These are phyloP conservation scores for Boletus huronensis DNA, from an alignment of 768 basidiomycete species.

Conservation along the genomic window DNA sequence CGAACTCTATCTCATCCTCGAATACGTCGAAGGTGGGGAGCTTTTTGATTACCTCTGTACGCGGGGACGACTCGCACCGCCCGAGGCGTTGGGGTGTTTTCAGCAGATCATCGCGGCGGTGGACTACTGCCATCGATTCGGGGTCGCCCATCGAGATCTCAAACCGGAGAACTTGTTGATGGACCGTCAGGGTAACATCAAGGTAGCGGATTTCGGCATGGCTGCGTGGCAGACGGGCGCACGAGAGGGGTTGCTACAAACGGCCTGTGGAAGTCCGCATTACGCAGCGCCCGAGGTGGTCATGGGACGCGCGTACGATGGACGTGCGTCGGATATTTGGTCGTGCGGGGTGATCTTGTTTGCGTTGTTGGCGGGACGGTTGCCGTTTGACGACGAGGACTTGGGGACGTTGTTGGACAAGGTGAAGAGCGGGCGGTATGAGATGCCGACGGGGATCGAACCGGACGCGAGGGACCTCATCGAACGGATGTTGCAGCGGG, in stretches of 20 bases:
- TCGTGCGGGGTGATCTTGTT: constrained; percentile 93
- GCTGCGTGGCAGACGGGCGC: constrained; percentile 80
- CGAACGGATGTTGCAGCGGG: constrained; percentile 72
- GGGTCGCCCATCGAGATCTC: constrained; percentile 90
- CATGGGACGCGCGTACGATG: constrained; percentile 78
- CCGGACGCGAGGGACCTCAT: constrained; percentile 74
- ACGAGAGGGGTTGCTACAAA: constrained; percentile 58
- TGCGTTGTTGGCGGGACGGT: constrained; percentile 77
- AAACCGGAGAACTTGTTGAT: constrained; percentile 94
- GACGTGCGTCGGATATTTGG: constrained; percentile 91
- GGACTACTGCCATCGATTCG: constrained; percentile 91
- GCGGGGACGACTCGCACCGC: constrained; percentile 62
- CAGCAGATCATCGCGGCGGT: constrained; percentile 91
- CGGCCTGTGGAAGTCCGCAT: constrained; percentile 92
- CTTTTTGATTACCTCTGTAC: constrained; percentile 90
- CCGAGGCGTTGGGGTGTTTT: constrained; percentile 82
- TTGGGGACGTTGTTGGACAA: constrained; percentile 72
- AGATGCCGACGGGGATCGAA: constrained; percentile 71
- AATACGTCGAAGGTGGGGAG: constrained; percentile 93
- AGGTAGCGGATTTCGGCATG: constrained; percentile 98
- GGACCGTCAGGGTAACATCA: constrained; percentile 81
- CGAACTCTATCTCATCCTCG: constrained; percentile 87
- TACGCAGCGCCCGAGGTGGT: constrained; percentile 94
- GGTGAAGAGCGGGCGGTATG: constrained; percentile 69
- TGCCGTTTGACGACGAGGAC: constrained; percentile 95